Percentiles rank a stretch among this genome's conserved stretches.
These are phyloP conservation scores for Thymus mandschuricus DNA, from an alignment of 257 asterid genomes.

Conservation along the genomic window DNA sequence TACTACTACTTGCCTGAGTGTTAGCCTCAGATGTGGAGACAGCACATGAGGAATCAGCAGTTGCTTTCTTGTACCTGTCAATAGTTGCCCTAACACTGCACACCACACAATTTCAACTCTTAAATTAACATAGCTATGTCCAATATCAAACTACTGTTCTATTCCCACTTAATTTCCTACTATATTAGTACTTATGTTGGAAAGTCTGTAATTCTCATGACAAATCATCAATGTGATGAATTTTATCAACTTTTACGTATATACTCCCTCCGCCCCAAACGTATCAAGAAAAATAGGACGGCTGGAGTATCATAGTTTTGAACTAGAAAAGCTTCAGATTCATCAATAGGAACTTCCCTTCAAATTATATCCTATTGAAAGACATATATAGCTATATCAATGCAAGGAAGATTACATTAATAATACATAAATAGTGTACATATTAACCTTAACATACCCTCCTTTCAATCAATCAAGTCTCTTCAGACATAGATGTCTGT, in stretches of 20 bases:
- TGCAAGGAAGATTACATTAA: neutral
- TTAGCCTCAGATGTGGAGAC: conserved; percentile 86
- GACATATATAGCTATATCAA: neutral
- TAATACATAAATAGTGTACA: neutral
- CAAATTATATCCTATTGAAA: neutral
- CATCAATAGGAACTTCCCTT: no score
- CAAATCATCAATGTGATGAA: neutral
- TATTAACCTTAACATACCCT: neutral
- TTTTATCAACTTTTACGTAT: neutral
- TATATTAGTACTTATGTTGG: neutral
- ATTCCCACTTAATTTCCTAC: neutral
- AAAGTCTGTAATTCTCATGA: neutral
- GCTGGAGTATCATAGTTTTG: no score
- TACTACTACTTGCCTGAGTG: conserved; percentile 53
- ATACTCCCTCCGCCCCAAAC: no score
- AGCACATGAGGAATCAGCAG: conserved; percentile 60
- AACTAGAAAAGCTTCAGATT: no score
- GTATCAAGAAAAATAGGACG: neutral
- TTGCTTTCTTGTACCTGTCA: conserved; percentile 85
- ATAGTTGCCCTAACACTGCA: conserved; percentile 84
- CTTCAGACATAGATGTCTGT: neutral
- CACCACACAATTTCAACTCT: neutral
- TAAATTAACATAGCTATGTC: no score
- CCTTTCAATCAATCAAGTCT: conserved; percentile 30
- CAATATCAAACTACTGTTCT: neutral